Percentiles rank a stretch among this genome's conserved stretches.
These are phyloP conservation scores for Colletotrichum sp. DNA, from an alignment of 2,329 filamentous ascomycete species.

Conservation along the genomic window DNA sequence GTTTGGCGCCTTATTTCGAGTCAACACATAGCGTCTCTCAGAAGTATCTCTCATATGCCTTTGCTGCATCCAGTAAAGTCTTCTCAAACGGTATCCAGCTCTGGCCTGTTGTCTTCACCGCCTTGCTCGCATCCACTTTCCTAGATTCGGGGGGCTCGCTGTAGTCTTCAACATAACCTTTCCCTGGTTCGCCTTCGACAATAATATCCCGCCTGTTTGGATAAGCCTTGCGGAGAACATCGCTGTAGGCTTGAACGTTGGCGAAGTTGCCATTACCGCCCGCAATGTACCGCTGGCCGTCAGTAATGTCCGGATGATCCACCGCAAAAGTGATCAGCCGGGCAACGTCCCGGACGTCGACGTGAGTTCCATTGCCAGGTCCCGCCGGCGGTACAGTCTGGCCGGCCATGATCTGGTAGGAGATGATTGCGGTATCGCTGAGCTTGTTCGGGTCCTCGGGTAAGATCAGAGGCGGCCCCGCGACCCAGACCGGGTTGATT, in stretches of 20 bases:
- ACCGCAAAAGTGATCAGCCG: constrained; percentile 7
- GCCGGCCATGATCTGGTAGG: constrained; percentile 22
- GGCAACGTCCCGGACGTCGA: constrained; percentile 20
- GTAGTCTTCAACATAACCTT: constrained; percentile 8
- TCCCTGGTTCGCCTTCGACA: constrained; percentile 4
- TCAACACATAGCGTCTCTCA: neutral
- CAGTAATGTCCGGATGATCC: neutral
- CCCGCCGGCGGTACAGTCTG: neutral
- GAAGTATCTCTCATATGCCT: constrained; percentile 14
- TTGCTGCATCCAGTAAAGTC: constrained; percentile 15
- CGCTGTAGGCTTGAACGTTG: constrained; percentile 1
- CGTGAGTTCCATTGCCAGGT: constrained; percentile 3
- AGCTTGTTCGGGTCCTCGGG: constrained; percentile 10
- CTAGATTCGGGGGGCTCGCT: neutral
- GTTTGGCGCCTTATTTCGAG: rapidly evolving
- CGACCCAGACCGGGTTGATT: constrained; percentile 15
- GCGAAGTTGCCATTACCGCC: neutral
- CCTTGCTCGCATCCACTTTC: constrained; percentile 14
- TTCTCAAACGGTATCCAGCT: constrained; percentile 6
- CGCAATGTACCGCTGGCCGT: neutral
- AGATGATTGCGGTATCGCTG: constrained; percentile 22
- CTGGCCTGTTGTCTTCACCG: constrained; percentile 3
- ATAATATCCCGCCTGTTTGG: constrained; percentile 1
- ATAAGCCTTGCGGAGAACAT: constrained; percentile 1
- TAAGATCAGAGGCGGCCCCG: constrained; percentile 14